Conservation (phyloP, 345 rosid genomes). For the Eucalyptus tenuipes region DNA sequence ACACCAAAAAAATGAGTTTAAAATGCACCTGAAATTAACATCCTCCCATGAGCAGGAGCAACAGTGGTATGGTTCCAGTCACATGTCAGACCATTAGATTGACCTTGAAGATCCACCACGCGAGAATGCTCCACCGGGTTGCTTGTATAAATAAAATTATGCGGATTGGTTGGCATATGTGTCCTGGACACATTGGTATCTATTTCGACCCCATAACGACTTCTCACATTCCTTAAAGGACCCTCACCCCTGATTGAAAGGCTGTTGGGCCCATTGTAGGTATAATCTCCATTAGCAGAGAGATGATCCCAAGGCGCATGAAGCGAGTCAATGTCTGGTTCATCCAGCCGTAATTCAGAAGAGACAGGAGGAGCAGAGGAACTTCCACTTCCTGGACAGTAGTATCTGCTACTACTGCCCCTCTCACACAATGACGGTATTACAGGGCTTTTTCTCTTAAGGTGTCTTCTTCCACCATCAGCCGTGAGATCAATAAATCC, state of each 20-base stretch:
- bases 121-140: slow-evolving; percentile 31
- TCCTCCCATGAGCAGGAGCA: slow-evolving; percentile 45
- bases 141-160: slow-evolving; percentile 16
- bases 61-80: slow-evolving; percentile 49
- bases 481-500: slow-evolving; percentile 37
- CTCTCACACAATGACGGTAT: slow-evolving; percentile 53
- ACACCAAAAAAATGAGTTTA: not conserved
- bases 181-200: slow-evolving; percentile 37
- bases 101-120: slow-evolving; percentile 31
- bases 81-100: slow-evolving; percentile 19
- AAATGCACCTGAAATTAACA: slow-evolving; percentile 24
- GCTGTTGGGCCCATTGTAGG: slow-evolving; percentile 21
- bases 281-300: slow-evolving; percentile 18
- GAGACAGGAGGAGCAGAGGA: slow-evolving; percentile 49
- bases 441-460: slow-evolving; percentile 71
- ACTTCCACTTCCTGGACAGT: slow-evolving; percentile 42
- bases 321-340: slow-evolving; percentile 35
- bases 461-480: slow-evolving; percentile 47
- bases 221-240: slow-evolving; percentile 71
- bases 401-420: slow-evolving; percentile 59
- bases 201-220: slow-evolving; percentile 51
- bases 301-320: slow-evolving; percentile 34
- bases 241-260: slow-evolving; percentile 51
- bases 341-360: slow-evolving; percentile 39
- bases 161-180: slow-evolving; percentile 26